Evolutionary conservation across 257 asterid species (phyloP), one percentile per base, ranked within the genome.

Genomic region (Verbena officinalis): DNA sequence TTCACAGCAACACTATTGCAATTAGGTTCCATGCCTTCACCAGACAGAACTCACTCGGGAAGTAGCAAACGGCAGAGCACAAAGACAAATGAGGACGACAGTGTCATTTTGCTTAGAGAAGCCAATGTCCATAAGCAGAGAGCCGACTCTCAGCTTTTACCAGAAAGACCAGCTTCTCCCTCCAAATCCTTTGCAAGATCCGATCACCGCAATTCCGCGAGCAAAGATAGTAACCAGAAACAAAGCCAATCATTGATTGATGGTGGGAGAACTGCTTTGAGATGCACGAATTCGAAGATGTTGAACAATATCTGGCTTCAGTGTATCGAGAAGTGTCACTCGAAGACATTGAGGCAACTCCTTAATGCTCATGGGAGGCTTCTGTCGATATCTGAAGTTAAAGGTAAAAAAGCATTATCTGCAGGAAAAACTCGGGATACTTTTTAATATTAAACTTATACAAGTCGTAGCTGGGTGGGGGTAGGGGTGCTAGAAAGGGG

Each of bases 1-100:
- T 94, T 94, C 84, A 90, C 96, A 1, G 99, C 96, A 64, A 94
- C 99, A 39, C 74, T 94, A n/a, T 75, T 94, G 51, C 97, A 90
- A 65, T 77, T 94, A 65, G 97, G 99, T 59, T 90, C 96, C 0
- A 52, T 72, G 20, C 78, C 97, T 44, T 83, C 95, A 4, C 87
- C 88, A 0, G 95, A 83, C 68, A 86, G 56, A 65, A 80, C 89
- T 53, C 95, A 83, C 72, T 86, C 93, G 3, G 95, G 89, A 43
- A 84, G 93, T 69, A 84, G 96, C 69, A 79, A 81, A 58, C 73
- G 96, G 15, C 96, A 76, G 83, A 90, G 95, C 77, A 83, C 90
- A 16, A 86, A 81, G 77, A 79, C 86, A 55, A 80, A 88, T 51
- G 96, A 78, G 31, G 97, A 90, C 48, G 95, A 87, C 34, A 87